Evolutionary conservation across 2,329 filamentous ascomycete genomes (phyloP).

Genomic region (Neofusicoccum ribis): DNA sequence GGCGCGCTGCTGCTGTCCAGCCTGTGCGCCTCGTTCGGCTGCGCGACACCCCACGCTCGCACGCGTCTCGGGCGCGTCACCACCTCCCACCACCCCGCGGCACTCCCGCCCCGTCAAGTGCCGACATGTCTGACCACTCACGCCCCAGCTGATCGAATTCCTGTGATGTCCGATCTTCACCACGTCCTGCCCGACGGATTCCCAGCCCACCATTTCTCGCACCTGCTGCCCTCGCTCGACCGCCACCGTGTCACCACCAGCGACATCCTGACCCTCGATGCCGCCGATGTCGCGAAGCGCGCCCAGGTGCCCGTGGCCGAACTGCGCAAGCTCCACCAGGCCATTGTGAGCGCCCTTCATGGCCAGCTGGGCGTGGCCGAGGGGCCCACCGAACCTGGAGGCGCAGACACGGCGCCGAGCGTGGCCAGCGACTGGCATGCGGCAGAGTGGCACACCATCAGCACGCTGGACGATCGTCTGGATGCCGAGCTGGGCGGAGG

Average conservation of each 20-base stretch:
- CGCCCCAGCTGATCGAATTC: slow-evolving; percentile 4
- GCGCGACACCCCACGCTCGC: neutral
- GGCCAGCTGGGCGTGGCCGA: slow-evolving; percentile 54
- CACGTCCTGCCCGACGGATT: slow-evolving; percentile 75
- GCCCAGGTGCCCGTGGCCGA: slow-evolving; percentile 80
- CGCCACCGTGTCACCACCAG: slow-evolving; percentile 72
- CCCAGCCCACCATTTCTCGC: slow-evolving; percentile 66
- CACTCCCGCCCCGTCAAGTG: slow-evolving; percentile 4
- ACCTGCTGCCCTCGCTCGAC: slow-evolving; percentile 79
- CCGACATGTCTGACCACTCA: slow-evolving; percentile 3
- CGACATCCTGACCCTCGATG: slow-evolving; percentile 83
- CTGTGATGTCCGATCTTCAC: slow-evolving; percentile 78
- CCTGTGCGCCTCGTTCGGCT: neutral
- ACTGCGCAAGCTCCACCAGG: slow-evolving; percentile 70
- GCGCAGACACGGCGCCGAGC: neutral
- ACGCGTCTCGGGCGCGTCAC: neutral
- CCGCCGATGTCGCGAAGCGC: slow-evolving; percentile 79
- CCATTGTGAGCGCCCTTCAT: slow-evolving; percentile 68
- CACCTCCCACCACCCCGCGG: neutral
- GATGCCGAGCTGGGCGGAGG: slow-evolving; percentile 76
- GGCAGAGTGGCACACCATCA: slow-evolving; percentile 63
- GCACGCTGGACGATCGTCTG: slow-evolving; percentile 73
- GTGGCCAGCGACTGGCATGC: slow-evolving; percentile 27
- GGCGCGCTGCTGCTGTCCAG: neutral
- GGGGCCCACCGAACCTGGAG: slow-evolving; percentile 23